Conservation (phyloP, 768 basidiomycete genomes). For the Neoboletus subvelutipes region DNA sequence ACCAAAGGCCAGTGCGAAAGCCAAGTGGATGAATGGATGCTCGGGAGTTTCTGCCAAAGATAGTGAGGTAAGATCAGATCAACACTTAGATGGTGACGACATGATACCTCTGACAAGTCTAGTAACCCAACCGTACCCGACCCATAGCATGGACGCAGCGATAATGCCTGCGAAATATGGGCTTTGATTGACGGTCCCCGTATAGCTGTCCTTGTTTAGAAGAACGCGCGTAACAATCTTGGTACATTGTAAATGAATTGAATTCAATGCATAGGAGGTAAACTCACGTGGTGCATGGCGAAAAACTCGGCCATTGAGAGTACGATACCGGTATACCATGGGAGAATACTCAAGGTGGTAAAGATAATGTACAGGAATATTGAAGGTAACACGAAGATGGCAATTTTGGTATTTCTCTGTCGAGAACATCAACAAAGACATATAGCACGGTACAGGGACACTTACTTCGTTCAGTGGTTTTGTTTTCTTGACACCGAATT, state of each 20-base stretch:
- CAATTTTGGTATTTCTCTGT: constrained; percentile 78
- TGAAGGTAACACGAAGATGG: constrained; percentile 75
- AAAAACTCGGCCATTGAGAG: constrained; percentile 87
- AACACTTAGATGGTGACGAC: neutral
- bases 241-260: constrained; percentile 10
- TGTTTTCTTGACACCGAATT: constrained; percentile 65
- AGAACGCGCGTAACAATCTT: constrained; percentile 85
- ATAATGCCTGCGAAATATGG: constrained; percentile 96
- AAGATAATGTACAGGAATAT: constrained; percentile 83
- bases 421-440: constrained; percentile 1
- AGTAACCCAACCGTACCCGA: constrained; percentile 77
- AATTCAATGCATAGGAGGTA: neutral
- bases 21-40: constrained; percentile 72
- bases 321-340: constrained; percentile 87
- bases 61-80: neutral
- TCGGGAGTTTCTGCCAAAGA: constrained; percentile 64
- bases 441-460: constrained; percentile 1
- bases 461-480: constrained; percentile 72
- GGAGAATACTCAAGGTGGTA: constrained; percentile 75
- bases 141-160: constrained; percentile 81
- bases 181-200: constrained; percentile 79
- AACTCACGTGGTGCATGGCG: constrained; percentile 87
- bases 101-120: constrained; percentile 68
- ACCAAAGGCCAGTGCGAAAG: constrained; percentile 66
- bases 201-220: constrained; percentile 77